Percentiles rank a stretch among this genome's conserved stretches.
Evolutionary conservation across 805 yeast genomes (phyloP).

Genomic region (Starmerella stigmatis): DNA sequence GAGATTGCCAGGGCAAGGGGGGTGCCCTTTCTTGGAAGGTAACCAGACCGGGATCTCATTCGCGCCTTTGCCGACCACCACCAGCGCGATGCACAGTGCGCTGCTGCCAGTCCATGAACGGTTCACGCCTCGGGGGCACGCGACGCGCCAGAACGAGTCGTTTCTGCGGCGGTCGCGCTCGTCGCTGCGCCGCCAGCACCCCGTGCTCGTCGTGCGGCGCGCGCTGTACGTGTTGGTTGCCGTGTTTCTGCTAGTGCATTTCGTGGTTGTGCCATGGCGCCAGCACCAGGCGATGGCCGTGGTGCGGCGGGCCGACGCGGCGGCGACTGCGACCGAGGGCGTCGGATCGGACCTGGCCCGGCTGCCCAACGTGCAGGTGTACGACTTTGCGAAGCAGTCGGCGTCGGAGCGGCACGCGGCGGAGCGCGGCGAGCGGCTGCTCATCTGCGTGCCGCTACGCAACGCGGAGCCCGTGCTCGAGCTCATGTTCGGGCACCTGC

Average conservation of each 20-base stretch:
- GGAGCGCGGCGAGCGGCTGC: slow-evolving; percentile 56
- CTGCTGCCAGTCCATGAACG: slow-evolving; percentile 22
- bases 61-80: not conserved
- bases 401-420: slow-evolving; percentile 13
- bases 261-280: slow-evolving; percentile 8
- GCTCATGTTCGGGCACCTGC: slow-evolving; percentile 71
- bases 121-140: slow-evolving; percentile 18
- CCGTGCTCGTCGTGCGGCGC: slow-evolving; percentile 8
- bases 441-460: slow-evolving; percentile 79
- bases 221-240: slow-evolving; percentile 6
- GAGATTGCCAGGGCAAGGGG: no score
- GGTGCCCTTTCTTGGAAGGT: no score
- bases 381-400: slow-evolving; percentile 42
- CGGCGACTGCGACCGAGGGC: not conserved
- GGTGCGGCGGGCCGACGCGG: not conserved
- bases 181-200: slow-evolving; percentile 12
- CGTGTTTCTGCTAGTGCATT: slow-evolving; percentile 10
- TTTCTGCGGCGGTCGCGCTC: slow-evolving; percentile 13
- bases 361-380: slow-evolving; percentile 42
- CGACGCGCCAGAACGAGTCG: slow-evolving; percentile 1
- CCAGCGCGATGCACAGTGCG: slow-evolving; percentile 22
- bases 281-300: not conserved
- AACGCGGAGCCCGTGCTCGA: slow-evolving; percentile 84
- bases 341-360: not conserved
- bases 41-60: not conserved